These are phyloP conservation scores for Protomyces macrosporus DNA, from an alignment of 1,139 yeast genomes.

Conservation along the genomic window DNA sequence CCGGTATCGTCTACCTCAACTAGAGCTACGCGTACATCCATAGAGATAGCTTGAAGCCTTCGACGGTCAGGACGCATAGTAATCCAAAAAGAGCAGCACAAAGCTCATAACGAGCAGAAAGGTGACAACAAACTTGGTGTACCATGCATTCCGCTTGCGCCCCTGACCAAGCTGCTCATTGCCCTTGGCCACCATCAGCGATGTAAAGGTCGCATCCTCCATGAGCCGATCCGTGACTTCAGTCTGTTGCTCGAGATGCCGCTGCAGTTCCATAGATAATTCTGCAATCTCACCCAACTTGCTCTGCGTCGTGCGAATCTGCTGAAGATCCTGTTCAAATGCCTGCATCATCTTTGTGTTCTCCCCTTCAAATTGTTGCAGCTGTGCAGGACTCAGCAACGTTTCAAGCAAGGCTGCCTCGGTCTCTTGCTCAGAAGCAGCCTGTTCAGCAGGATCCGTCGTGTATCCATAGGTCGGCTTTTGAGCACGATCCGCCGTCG, in stretches of 20 bases:
- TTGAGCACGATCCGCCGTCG: neutral
- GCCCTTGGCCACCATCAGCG: conserved; percentile 64
- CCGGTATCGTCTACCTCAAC: conserved; percentile 20
- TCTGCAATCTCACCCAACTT: conserved; percentile 76
- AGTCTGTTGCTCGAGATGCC: conserved; percentile 71
- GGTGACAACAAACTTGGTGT: conserved; percentile 13
- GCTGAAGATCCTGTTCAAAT: conserved; percentile 45
- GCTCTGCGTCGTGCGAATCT: conserved; percentile 53
- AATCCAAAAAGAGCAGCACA: conserved; percentile 26
- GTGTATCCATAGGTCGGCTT: conserved; percentile 11
- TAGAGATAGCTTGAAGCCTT: no score
- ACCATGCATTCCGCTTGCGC: conserved; percentile 49
- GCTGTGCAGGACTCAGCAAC: conserved; percentile 48
- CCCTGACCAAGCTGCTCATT: conserved; percentile 70
- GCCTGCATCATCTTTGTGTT: conserved; percentile 69
- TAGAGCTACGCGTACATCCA: conserved; percentile 2
- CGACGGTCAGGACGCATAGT: conserved; percentile 8
- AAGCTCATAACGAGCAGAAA: conserved; percentile 23
- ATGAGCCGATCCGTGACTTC: conserved; percentile 62
- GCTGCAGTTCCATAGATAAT: conserved; percentile 68
- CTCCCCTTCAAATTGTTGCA: conserved; percentile 65
- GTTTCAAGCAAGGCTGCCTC: conserved; percentile 20
- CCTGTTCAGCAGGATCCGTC: neutral
- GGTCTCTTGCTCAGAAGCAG: conserved; percentile 8
- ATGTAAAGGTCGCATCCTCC: conserved; percentile 67